A percentile compares a stretch with the other conserved stretches of the same genome.
phyloP scores from a whole-genome alignment of 1,284 basidiomycete species.

The Puccinia coronata region DNA sequence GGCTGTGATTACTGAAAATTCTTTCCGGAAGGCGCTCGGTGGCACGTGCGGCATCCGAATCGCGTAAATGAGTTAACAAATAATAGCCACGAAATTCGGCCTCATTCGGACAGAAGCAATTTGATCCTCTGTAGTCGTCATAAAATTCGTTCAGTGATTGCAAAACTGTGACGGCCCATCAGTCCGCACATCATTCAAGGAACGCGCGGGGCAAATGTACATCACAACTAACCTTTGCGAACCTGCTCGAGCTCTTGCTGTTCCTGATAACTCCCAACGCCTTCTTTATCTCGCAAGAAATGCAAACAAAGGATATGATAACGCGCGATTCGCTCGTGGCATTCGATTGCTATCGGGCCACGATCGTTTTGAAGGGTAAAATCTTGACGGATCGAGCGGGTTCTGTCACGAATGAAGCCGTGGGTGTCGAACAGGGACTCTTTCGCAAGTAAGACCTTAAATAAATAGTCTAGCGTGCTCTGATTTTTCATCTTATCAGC shows the following conservation, averaged over 20 bases:
- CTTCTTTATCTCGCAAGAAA: conserved; percentile 63
- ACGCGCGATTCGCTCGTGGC: conserved; percentile 87
- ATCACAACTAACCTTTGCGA: conserved; percentile 72
- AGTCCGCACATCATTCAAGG: neutral
- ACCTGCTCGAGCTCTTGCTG: conserved; percentile 82
- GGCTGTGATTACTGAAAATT: conserved; percentile 72
- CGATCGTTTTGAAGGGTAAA: conserved; percentile 89
- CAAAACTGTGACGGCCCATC: conserved; percentile 66
- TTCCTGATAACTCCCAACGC: conserved; percentile 65
- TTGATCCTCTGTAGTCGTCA: conserved; percentile 68
- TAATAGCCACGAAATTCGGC: conserved; percentile 96
- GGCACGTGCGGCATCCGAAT: conserved; percentile 72
- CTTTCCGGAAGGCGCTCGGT: conserved; percentile 71
- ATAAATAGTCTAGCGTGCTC: conserved; percentile 88
- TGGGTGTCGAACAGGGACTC: conserved; percentile 72
- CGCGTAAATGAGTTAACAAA: conserved; percentile 83
- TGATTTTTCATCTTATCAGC: conserved; percentile 57
- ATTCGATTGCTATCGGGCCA: conserved; percentile 76
- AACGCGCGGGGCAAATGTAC: neutral
- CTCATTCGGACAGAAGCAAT: conserved; percentile 63
- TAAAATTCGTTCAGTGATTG: conserved; percentile 91
- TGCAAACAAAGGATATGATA: conserved; percentile 89
- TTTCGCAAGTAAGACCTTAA: conserved; percentile 73
- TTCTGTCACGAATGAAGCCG: conserved; percentile 87
- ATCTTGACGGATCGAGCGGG: conserved; percentile 85